Conservation (phyloP, 768 basidiomycete genomes). For the Rubroboletus pulcherrimus region DNA sequence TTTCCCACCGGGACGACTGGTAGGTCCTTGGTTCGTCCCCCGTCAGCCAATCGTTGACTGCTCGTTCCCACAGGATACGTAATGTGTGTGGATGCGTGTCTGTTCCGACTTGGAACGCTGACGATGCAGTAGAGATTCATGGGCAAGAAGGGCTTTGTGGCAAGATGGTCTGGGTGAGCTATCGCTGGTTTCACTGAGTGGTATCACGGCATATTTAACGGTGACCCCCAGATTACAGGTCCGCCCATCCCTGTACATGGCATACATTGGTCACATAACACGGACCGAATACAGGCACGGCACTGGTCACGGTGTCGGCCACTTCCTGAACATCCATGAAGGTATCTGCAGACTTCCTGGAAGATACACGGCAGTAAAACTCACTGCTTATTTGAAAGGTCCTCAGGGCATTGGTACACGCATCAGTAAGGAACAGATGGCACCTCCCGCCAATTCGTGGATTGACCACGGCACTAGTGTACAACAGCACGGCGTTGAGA, state of each 20-base stretch:
- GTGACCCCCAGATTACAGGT: slow-evolving; percentile 52
- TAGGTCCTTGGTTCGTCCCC: slow-evolving; percentile 18
- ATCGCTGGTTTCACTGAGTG: background rate
- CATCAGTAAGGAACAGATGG: slow-evolving; percentile 26
- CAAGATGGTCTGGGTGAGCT: slow-evolving; percentile 75
- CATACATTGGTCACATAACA: background rate
- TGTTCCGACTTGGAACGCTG: background rate
- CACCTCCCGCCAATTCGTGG: background rate
- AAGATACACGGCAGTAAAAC: background rate
- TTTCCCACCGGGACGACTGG: slow-evolving; percentile 83
- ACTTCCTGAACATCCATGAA: slow-evolving; percentile 94
- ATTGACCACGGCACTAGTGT: slow-evolving; percentile 37
- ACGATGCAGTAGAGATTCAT: slow-evolving; percentile 58
- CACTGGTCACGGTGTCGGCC: slow-evolving; percentile 93
- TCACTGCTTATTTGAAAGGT: slow-evolving; percentile 33
- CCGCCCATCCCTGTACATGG: slow-evolving; percentile 1
- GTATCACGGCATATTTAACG: background rate
- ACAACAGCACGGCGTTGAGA: slow-evolving; percentile 70
- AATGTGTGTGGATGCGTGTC: slow-evolving; percentile 38
- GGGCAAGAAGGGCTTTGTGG: slow-evolving; percentile 78
- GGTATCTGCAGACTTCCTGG: slow-evolving; percentile 22
- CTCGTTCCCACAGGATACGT: slow-evolving; percentile 41
- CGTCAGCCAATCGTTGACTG: background rate
- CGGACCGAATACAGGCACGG: slow-evolving; percentile 56
- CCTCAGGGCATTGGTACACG: slow-evolving; percentile 52